A percentile compares a stretch with the other conserved stretches of the same genome.
Conservation (phyloP, 179 eudicot species). For the Silene vulgaris region DNA sequence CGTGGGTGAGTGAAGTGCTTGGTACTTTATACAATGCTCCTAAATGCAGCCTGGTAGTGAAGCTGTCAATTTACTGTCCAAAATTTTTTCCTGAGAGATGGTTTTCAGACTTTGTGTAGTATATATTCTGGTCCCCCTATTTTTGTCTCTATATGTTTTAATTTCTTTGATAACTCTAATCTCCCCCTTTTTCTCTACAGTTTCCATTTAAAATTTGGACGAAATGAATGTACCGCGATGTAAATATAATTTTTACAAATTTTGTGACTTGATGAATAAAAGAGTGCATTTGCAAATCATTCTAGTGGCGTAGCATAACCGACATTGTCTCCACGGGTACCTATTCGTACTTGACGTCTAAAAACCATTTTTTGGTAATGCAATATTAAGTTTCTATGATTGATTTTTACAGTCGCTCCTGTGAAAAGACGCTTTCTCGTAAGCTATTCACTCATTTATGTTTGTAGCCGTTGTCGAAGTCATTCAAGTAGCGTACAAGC, state of each 20-base stretch:
- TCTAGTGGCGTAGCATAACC: too few relatives aligned
- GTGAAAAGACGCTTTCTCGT: too few relatives aligned
- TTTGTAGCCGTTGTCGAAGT: not conserved
- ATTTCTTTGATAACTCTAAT: not conserved
- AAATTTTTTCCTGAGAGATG: conserved; percentile 22
- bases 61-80: conserved; percentile 31
- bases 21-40: conserved; percentile 18
- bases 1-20: too few relatives aligned
- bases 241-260: too few relatives aligned
- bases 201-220: not conserved
- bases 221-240: not conserved
- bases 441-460: too few relatives aligned
- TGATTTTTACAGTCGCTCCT: too few relatives aligned
- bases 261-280: too few relatives aligned
- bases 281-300: too few relatives aligned
- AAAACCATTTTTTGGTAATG: too few relatives aligned
- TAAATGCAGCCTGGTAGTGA: conserved; percentile 21
- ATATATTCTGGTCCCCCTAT: conserved; percentile 23
- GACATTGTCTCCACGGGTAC: too few relatives aligned
- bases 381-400: too few relatives aligned
- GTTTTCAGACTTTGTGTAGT: conserved; percentile 21
- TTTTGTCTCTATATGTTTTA: not conserved
- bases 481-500: not conserved
- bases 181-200: not conserved
- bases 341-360: too few relatives aligned